A percentile compares a stretch with the other conserved stretches of the same genome.
Conservation (phyloP, 1,284 basidiomycete genomes). For the Cryptococcus wingfieldii region DNA sequence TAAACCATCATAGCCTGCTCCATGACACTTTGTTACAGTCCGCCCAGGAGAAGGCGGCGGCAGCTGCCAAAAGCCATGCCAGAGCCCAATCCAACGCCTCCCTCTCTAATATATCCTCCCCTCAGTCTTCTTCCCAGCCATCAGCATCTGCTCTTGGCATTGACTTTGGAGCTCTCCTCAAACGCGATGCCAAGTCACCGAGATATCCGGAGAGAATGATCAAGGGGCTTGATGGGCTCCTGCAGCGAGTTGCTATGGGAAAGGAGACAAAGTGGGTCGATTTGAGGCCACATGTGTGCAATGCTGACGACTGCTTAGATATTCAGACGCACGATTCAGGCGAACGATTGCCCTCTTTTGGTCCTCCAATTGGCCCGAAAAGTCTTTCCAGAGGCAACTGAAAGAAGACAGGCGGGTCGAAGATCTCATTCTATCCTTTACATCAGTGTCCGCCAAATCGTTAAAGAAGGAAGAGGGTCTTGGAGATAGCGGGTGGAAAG, state of each 20-base stretch:
- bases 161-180: constrained; percentile 35
- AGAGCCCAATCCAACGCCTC: too few relatives aligned
- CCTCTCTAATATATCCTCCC: too few relatives aligned
- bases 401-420: constrained; percentile 96
- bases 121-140: too few relatives aligned
- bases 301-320: constrained; percentile 52
- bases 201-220: constrained; percentile 89
- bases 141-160: constrained; percentile 28
- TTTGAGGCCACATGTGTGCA: neutral
- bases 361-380: constrained; percentile 71
- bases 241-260: constrained; percentile 87
- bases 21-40: too few relatives aligned
- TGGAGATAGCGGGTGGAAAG: constrained; percentile 81
- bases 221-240: constrained; percentile 76
- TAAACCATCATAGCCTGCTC: too few relatives aligned
- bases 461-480: constrained; percentile 69
- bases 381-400: constrained; percentile 78
- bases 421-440: constrained; percentile 91
- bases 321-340: constrained; percentile 79
- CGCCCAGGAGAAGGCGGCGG: too few relatives aligned
- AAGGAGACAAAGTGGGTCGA: constrained; percentile 69
- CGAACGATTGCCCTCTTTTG: constrained; percentile 87
- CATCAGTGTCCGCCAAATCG: constrained; percentile 68
- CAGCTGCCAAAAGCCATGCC: too few relatives aligned
- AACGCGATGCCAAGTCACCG: constrained; percentile 59